These are phyloP conservation scores for Quercus lobata DNA, from an alignment of 331 rosid species.

Conservation along the genomic window DNA sequence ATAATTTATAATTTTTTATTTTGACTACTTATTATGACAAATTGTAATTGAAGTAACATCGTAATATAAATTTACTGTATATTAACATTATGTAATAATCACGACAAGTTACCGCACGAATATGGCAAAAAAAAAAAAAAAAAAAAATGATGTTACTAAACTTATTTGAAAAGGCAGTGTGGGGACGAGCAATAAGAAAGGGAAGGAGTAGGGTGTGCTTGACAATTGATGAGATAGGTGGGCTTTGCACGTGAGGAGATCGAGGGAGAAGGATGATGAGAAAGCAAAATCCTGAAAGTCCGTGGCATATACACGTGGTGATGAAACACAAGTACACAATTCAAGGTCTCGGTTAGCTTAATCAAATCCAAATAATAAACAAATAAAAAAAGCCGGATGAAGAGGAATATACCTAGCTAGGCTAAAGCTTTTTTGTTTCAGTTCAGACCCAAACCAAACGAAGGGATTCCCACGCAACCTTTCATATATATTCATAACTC, in stretches of 20 bases:
- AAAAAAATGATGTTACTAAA: no score
- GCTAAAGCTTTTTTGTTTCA: constrained; percentile 4
- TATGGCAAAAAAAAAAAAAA: no score
- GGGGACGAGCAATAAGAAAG: no score
- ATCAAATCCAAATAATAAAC: constrained; percentile 17
- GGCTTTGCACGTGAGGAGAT: not conserved
- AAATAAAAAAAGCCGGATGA: constrained; percentile 9
- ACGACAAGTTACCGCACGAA: no score
- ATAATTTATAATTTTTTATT: no score
- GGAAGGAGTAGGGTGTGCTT: no score
- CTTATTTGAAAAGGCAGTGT: no score
- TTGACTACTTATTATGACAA: no score
- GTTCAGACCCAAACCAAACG: not conserved
- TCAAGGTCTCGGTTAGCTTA: constrained; percentile 55
- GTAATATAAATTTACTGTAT: no score
- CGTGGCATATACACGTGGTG: constrained; percentile 63
- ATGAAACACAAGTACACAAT: constrained; percentile 52
- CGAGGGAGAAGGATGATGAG: constrained; percentile 1
- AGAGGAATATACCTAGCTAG: no score
- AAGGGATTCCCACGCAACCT: constrained; percentile 35
- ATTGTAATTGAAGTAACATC: no score
- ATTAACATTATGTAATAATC: no score
- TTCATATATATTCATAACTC: not conserved
- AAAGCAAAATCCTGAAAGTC: constrained; percentile 48
- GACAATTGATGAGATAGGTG: not conserved